phyloP scores from a whole-genome alignment of 2,329 filamentous ascomycete genomes.

The Pyrenochaeta sp. region DNA sequence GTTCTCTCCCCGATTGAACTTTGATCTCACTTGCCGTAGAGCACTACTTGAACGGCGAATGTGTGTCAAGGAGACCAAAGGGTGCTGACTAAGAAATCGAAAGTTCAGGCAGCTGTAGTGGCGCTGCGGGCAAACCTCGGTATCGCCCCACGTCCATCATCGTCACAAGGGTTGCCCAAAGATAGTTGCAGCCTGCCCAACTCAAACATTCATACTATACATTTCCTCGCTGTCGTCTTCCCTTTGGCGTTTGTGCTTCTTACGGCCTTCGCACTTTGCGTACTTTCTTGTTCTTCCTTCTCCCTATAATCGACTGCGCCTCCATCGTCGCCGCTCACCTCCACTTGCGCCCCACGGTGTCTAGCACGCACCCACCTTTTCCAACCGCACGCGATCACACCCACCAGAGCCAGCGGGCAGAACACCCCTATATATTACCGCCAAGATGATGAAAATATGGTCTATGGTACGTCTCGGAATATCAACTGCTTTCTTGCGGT shows the following conservation, averaged over 20 bases:
- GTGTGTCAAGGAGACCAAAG: no score
- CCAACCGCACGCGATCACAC: constrained; percentile 25
- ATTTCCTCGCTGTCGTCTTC: constrained; percentile 12
- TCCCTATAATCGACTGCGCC: neutral
- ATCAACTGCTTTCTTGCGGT: neutral
- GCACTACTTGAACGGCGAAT: neutral
- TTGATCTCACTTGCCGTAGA: neutral
- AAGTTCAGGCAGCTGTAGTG: constrained; percentile 4
- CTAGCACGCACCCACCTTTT: constrained; percentile 12
- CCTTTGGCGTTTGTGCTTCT: constrained; percentile 23
- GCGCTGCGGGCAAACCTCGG: constrained; percentile 20
- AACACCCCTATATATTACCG: constrained; percentile 30
- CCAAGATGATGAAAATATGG: constrained; percentile 98
- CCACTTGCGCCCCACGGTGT: constrained; percentile 22
- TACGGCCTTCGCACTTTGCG: constrained; percentile 1
- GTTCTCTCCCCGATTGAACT: no score
- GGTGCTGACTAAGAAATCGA: constrained; percentile 12
- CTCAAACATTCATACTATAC: constrained; percentile 12
- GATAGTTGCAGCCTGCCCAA: constrained; percentile 22
- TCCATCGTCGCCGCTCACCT: constrained; percentile 12
- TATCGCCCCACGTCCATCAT: constrained; percentile 18
- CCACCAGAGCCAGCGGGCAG: constrained; percentile 7
- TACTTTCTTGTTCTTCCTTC: constrained; percentile 1
- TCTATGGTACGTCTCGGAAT: constrained; percentile 76
- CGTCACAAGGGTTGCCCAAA: constrained; percentile 18